Base-by-base conservation (phyloP, 768 basidiomycete genomes). In the Scleroderma citrinum region DNA sequence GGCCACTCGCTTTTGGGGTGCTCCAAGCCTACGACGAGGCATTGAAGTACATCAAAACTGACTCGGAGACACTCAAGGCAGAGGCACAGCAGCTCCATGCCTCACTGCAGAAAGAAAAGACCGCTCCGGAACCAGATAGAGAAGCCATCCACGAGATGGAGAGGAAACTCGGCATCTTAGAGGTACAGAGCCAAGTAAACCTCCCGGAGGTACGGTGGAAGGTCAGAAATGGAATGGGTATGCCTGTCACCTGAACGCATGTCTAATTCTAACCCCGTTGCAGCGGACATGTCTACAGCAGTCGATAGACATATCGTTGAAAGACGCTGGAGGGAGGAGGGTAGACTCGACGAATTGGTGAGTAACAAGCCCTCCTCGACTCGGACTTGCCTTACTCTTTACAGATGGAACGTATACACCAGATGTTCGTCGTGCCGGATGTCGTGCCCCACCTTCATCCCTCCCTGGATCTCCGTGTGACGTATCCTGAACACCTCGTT, bases 341-440 rank as follows among this genome's bases (percentile, higher is more conserved):
- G 92, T 2, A 76, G 76, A 24, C 71, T 97, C 31, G 93, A 96
- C 62, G 71, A 92, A 32, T 71, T 97, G 64, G 92, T 92, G 29
- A 13, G 50, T 30, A 7, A 14, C 13, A 16, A 31, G 13, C 24
- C 7, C 14, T 5, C 14, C 20, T 20, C 24, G 4, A 12, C 17
- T n/a, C 37, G 12, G 1, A 43, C 23, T 24, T 41, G 13, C 19
- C n/a, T 39, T 26, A 44, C 20, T 30, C 8, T 17, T 26, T 26
- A 7, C 60, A 93, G 87, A 96, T 96, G 92, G 89, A 96, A 62
- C 86, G 94, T 61, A 61, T 98, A 39, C 76, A 91, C 57, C 89
- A 93, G 69, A 92, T 96, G 91, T 70, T 83, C 44, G 83, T 98
- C 49, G 74, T 96, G 2, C 94, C 95, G 0, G 95, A 99, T 60